These are phyloP conservation scores for Mesostigma viride DNA, from an alignment of 139 green algal genomes.

Conservation along the genomic window DNA sequence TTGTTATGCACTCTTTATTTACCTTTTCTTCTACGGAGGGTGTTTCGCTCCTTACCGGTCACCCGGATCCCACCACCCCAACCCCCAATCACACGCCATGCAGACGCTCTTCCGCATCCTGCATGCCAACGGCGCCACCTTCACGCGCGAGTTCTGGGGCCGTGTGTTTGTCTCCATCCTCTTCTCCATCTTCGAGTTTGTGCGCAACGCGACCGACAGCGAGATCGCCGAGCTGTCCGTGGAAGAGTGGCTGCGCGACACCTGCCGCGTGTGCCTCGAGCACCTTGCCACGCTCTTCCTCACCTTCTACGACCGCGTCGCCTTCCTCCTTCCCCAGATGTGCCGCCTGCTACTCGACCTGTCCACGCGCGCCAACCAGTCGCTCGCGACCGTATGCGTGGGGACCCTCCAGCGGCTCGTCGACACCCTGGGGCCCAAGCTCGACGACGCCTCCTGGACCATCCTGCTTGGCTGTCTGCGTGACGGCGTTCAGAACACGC, in stretches of 20 bases:
- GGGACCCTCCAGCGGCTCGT: constrained; percentile 22
- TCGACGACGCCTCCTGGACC: constrained; percentile 12
- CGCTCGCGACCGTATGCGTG: constrained; percentile 19
- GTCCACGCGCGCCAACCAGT: constrained; percentile 23
- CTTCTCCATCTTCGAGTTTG: constrained; percentile 95
- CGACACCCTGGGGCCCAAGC: constrained; percentile 10
- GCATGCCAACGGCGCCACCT: constrained; percentile 71
- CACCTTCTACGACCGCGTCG: constrained; percentile 53
- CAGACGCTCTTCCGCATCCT: constrained; percentile 84
- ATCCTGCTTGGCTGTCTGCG: neutral
- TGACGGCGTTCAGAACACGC: neutral
- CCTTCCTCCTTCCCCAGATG: constrained; percentile 21
- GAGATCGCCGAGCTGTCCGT: neutral
- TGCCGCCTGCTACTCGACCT: constrained; percentile 28
- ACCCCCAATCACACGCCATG: neutral
- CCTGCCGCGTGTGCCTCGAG: constrained; percentile 50
- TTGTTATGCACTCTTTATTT: neutral
- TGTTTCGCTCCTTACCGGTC: neutral
- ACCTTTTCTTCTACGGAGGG: neutral
- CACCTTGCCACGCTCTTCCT: constrained; percentile 85
- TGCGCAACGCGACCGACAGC: constrained; percentile 42
- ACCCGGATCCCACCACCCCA: too few species aligned
- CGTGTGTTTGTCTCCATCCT: constrained; percentile 87
- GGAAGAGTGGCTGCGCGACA: constrained; percentile 25
- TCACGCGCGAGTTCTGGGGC: constrained; percentile 81